These are phyloP conservation scores for Diaporthe destruens DNA, from an alignment of 2,329 filamentous ascomycete species.

Conservation along the genomic window DNA sequence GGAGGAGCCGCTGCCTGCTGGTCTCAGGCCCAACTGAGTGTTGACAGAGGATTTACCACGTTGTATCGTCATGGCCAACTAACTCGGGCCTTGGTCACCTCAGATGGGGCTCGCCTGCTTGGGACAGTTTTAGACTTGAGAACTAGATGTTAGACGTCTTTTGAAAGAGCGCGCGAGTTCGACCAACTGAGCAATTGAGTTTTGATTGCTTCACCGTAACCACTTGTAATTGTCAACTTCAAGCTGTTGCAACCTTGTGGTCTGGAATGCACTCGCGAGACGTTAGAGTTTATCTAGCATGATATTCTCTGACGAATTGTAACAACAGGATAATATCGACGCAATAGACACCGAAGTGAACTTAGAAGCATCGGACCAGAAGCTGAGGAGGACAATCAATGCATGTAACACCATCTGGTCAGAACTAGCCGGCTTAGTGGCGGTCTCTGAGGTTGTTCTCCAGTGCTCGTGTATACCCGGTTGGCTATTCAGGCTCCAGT, in stretches of 20 bases:
- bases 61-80: not conserved
- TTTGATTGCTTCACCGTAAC: too few relatives aligned
- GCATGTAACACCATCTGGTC: not conserved
- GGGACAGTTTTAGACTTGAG: not conserved
- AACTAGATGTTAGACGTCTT: not conserved
- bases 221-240: too few relatives aligned
- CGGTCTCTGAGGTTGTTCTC: not conserved
- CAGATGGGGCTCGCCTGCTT: not conserved
- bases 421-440: not conserved
- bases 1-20: constrained; percentile 31
- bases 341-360: too few relatives aligned
- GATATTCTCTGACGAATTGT: not conserved
- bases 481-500: not conserved
- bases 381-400: not conserved
- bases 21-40: constrained; percentile 36
- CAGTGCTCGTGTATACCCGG: too few relatives aligned
- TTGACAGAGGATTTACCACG: too few relatives aligned
- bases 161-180: not conserved
- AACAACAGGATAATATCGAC: too few relatives aligned
- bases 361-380: too few relatives aligned
- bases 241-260: too few relatives aligned
- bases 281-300: too few relatives aligned
- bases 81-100: not conserved
- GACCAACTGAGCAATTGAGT: too few relatives aligned
- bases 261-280: too few relatives aligned